Base-by-base conservation (phyloP, 371 early-diverging fungal genomes). In the Entomophthora muscae region DNA sequence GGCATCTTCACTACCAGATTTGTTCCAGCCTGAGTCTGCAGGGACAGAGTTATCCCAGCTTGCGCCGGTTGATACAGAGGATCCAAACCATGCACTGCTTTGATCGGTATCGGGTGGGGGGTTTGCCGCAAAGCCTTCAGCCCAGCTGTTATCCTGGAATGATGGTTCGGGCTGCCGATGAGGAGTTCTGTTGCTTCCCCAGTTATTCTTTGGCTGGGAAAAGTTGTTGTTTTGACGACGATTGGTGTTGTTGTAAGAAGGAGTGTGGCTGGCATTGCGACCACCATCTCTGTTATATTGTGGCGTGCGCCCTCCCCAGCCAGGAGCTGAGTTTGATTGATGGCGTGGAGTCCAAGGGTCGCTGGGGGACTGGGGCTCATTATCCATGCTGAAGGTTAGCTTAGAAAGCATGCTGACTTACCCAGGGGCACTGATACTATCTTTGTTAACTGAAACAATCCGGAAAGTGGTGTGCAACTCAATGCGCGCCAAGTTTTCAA, bases 401-500 rank as follows among this genome's bases (percentile, higher is more conserved):
- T 42, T 42, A 17, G 17, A 10, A 10, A 10, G 17, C 10, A 42
- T 42, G n/a, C 17, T 42, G 17, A 10, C 42, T 42, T 42, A 42
- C 42, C 42, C 42, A 42, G 42, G 42, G 42, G 42, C 42, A 42
- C 42, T 42, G 17, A 42, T 42, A 17, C 42, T 10, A 17, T 17
- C 17, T 17, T 42, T 42, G 26, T 86, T 84, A 21, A 97, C 82
- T 30, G 72, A 82, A 55, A 96, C 78, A 31, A 86, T 77, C 42
- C 83, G 83, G 32, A 82, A 80, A 68, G 88, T 93, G 22, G 97
- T 91, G 71, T 93, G 95, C 28, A 99, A 79, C 73, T 98, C 97
- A 1, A 99, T 88, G 51, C 97, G 82, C 0, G 86, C 94, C 64
- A 78, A 80, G 5, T 73, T 74, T 64, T 80, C 85, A 0, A 83